Percentiles rank a stretch among this genome's conserved stretches.
Evolutionary conservation across 2,329 filamentous ascomycete species (phyloP).

Genomic region (Fusarium sp.): DNA sequence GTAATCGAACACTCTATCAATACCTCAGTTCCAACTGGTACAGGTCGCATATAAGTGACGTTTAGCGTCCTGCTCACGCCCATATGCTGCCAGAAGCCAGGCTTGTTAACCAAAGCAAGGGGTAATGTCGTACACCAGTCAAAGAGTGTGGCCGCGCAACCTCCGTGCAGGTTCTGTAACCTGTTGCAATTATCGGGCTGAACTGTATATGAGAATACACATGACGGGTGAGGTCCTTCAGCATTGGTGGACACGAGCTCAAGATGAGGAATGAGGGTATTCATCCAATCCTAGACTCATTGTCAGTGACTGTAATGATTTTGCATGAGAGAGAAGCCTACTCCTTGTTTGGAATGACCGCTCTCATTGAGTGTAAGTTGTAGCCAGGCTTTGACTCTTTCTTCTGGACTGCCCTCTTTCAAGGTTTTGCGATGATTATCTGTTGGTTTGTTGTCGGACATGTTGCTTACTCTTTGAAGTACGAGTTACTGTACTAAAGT

Average conservation of each 20-base stretch:
- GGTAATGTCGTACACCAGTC: slow-evolving; percentile 73
- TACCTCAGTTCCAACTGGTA: slow-evolving; percentile 62
- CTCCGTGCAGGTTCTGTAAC: slow-evolving; percentile 68
- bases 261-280: slow-evolving; percentile 56
- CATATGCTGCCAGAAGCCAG: slow-evolving; percentile 70
- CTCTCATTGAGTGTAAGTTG: slow-evolving; percentile 43
- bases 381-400: slow-evolving; percentile 50
- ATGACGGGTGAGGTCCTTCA: slow-evolving; percentile 52
- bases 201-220: slow-evolving; percentile 62
- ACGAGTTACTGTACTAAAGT: not conserved
- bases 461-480: not conserved
- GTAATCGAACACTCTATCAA: slow-evolving; percentile 68
- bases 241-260: slow-evolving; percentile 51
- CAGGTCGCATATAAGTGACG: slow-evolving; percentile 75
- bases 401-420: slow-evolving; percentile 48
- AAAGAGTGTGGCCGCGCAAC: slow-evolving; percentile 74
- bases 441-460: slow-evolving; percentile 15
- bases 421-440: slow-evolving; percentile 30
- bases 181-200: slow-evolving; percentile 65
- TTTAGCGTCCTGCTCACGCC: slow-evolving; percentile 75
- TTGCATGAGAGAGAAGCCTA: slow-evolving; percentile 30
- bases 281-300: slow-evolving; percentile 58
- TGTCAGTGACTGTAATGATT: not conserved
- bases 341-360: slow-evolving; percentile 48
- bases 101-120: slow-evolving; percentile 65